phyloP scores from a whole-genome alignment of 768 basidiomycete species.

The Exidia glandulosa region DNA sequence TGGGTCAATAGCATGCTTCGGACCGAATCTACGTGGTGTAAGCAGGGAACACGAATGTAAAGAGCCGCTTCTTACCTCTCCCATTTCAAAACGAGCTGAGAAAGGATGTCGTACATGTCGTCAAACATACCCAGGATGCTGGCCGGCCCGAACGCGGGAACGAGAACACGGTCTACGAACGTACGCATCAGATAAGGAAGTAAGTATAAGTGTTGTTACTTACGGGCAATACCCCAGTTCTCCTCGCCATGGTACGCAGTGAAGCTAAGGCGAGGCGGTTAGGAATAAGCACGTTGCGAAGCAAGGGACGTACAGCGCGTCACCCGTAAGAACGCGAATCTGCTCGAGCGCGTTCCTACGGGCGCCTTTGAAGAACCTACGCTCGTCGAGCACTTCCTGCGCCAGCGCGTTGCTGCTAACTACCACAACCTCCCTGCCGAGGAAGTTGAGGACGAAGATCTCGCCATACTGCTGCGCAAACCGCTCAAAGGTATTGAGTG shows the following conservation, averaged over 20 bases:
- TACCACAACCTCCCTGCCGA: constrained; percentile 1
- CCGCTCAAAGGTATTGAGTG: too few species aligned
- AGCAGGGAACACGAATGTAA: background rate
- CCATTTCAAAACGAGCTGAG: constrained; percentile 35
- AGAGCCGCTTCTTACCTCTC: constrained; percentile 19
- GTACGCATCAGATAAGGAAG: background rate
- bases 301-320: constrained; percentile 24
- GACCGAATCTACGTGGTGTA: constrained; percentile 27
- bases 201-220: constrained; percentile 5
- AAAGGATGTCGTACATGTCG: constrained; percentile 35
- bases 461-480: background rate
- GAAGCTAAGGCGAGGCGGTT: constrained; percentile 3
- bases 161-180: constrained; percentile 22
- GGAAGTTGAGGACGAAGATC: background rate
- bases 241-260: constrained; percentile 31
- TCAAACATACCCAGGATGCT: constrained; percentile 36
- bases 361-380: constrained; percentile 29
- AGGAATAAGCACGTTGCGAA: background rate
- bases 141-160: constrained; percentile 33
- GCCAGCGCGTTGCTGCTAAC: constrained; percentile 27
- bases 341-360: constrained; percentile 18
- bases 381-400: constrained; percentile 33
- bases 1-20: constrained; percentile 29
- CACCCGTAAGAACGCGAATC: constrained; percentile 27
- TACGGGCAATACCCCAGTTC: constrained; percentile 38